Base-by-base conservation (phyloP, 164 flowering plant genomes). In the Pachysandra terminalis region DNA sequence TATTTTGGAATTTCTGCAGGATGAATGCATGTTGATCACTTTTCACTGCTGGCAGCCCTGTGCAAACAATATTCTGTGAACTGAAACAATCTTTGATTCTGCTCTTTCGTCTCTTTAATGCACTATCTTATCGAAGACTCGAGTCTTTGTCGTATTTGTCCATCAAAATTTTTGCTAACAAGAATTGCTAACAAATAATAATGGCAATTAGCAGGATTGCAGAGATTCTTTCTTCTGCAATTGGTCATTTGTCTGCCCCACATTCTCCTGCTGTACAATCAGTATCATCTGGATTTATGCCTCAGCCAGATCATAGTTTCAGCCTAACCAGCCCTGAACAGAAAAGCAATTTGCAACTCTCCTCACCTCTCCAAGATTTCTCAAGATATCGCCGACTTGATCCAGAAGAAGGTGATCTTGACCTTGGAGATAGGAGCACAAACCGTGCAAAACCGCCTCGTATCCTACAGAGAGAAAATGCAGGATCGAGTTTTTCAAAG, bases 281-380 rank as follows among this genome's bases (percentile, higher is more conserved):
- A 63, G 70, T 69, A 56, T 67, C 85, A 57, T 71, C 86, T 54
- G 85, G 80, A 48, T 68, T 74, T 52, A 71, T 82, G 27, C 82
- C 88, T 58, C 73, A 74, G 24, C 63, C 74, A 57, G 81, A 54
- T 69, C 66, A 73, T 78, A 77, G 66, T 51, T 79, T 73, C 71
- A 74, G 75, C 59, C 68, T 74, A 70, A 27, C 82, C 32, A 70
- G 52, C 64, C 59, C 82, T 56, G 80, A 75, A 53, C 76, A 68
- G 64, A 85, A 77, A 78, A 83, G 72, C 58, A 76, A 68, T 70
- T 64, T 94, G 73, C 75, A 91, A 27, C 79, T 73, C 49, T 87
- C 96, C 19, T 81, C 96, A 17, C 91, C 98, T 56, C 87, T 90
- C 45, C 97, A 94, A 80, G 97, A 91, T 80, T 78, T 94, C 27